Conservation (phyloP, 23 red algal species). For the Pyropia yezoensis region DNA sequence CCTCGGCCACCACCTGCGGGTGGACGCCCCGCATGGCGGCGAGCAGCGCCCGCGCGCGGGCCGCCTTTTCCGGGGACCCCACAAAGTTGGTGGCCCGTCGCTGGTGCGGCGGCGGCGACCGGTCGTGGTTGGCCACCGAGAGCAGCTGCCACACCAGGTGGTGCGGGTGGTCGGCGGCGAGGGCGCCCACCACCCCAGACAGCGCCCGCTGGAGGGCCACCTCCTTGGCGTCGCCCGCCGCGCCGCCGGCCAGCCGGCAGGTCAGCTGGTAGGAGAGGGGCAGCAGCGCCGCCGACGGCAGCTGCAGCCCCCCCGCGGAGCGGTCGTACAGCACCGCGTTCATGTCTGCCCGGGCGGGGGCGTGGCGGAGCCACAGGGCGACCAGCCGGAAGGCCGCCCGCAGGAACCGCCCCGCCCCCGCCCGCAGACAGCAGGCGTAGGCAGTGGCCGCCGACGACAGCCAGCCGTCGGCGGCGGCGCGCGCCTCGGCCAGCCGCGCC, state of each 20-base stretch:
- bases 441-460: conserved; percentile 32
- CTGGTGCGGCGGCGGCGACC: conserved; percentile 19
- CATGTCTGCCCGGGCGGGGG: not conserved
- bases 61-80: conserved; percentile 53
- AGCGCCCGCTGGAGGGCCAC: conserved; percentile 35
- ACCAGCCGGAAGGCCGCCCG: conserved; percentile 48
- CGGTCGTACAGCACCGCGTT: not conserved
- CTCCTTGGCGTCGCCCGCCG: not conserved
- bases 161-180: conserved; percentile 28
- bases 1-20: conserved; percentile 18
- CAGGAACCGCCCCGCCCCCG: conserved; percentile 17
- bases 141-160: conserved; percentile 66
- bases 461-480: conserved; percentile 23
- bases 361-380: conserved; percentile 50
- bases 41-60: conserved; percentile 24
- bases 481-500: conserved; percentile 24
- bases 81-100: conserved; percentile 17
- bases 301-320: not conserved
- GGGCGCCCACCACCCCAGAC: conserved; percentile 4
- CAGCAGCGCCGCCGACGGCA: conserved; percentile 32
- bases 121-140: conserved; percentile 44
- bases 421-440: conserved; percentile 47
- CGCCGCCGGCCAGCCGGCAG: conserved; percentile 8
- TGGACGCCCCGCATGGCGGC: conserved; percentile 2
- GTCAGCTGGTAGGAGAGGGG: conserved; percentile 49